These are phyloP conservation scores for Aspergillus mulundensis DNA, from an alignment of 495 filamentous ascomycete genomes.

Conservation along the genomic window DNA sequence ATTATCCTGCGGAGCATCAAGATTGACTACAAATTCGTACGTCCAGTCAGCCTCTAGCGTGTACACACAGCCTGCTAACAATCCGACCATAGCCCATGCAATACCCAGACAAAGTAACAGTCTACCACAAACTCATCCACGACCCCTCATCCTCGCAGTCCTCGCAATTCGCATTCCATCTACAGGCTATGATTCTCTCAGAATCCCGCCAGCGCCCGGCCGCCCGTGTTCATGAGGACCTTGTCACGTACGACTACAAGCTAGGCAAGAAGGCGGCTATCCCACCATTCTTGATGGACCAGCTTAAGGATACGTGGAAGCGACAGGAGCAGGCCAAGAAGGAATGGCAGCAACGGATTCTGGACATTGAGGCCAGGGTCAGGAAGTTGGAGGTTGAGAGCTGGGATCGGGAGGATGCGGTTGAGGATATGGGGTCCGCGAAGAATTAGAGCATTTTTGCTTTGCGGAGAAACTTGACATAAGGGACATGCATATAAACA, in stretches of 20 bases:
- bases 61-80: neutral
- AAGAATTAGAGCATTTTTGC: conserved; percentile 9
- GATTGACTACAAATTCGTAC: conserved; percentile 88
- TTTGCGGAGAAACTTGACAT: neutral
- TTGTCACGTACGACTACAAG: conserved; percentile 81
- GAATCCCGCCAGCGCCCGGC: conserved; percentile 76
- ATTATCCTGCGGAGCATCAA: conserved; percentile 79
- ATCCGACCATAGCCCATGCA: conserved; percentile 68
- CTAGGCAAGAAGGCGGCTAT: conserved; percentile 50
- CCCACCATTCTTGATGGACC: conserved; percentile 60
- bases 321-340: conserved; percentile 61
- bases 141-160: conserved; percentile 37
- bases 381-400: conserved; percentile 62
- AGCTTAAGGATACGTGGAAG: conserved; percentile 61
- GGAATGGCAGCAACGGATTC: conserved; percentile 45
- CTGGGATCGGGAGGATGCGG: conserved; percentile 69
- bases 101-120: conserved; percentile 80
- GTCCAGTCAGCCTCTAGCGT: conserved; percentile 10
- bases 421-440: conserved; percentile 64
- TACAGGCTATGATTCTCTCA: conserved; percentile 65
- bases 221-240: conserved; percentile 74
- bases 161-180: conserved; percentile 49
- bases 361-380: conserved; percentile 52
- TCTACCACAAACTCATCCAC: conserved; percentile 77
- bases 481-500: too few species aligned